Conservation (phyloP, 2,329 filamentous ascomycete species). For the Colletotrichum chlorophyti region DNA sequence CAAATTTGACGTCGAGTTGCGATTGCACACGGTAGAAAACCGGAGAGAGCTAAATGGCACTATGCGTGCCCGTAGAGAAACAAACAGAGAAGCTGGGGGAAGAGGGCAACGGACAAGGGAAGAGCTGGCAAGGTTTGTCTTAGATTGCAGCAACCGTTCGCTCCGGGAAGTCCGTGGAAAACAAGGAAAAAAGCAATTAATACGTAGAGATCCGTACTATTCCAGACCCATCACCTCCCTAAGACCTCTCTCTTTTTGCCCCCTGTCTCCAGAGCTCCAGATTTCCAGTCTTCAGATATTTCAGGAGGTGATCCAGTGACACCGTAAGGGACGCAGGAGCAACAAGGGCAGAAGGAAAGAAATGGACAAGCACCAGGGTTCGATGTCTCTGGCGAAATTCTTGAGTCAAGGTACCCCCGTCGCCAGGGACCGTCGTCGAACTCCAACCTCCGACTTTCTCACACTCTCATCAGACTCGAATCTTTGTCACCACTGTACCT, state of each 20-base stretch:
- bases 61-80: neutral
- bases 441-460: neutral
- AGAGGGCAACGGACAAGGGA: neutral
- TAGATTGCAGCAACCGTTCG: neutral
- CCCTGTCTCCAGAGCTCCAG: too few species aligned
- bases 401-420: slow-evolving; percentile 8
- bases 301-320: slow-evolving; percentile 9
- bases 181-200: neutral
- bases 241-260: too few species aligned
- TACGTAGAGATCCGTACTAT: too few species aligned
- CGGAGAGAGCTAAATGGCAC: neutral
- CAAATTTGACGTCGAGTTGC: too few species aligned
- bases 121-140: neutral
- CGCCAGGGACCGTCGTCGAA: slow-evolving; percentile 3
- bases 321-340: neutral
- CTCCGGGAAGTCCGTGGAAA: neutral
- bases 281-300: too few species aligned
- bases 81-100: neutral
- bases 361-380: neutral
- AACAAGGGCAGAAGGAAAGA: neutral
- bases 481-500: slow-evolving; percentile 14
- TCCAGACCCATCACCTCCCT: too few species aligned
- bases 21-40: neutral
- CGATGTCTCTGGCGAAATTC: neutral
- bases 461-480: slow-evolving; percentile 9